These are phyloP conservation scores for Candida gigantensis DNA, from an alignment of 1,139 yeast species.

Conservation along the genomic window DNA sequence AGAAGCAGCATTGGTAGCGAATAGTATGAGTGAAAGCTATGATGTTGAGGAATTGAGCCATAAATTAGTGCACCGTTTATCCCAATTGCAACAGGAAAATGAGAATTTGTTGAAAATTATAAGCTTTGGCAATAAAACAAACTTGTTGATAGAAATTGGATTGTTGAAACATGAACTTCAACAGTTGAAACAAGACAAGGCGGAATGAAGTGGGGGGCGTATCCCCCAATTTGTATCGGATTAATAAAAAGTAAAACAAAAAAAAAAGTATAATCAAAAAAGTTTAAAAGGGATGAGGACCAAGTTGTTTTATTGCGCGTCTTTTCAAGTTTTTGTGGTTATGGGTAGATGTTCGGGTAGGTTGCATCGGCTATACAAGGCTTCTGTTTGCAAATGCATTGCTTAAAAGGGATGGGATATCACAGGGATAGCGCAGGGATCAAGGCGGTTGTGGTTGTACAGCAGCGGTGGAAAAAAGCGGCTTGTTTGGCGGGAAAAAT, in stretches of 20 bases:
- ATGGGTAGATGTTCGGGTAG: too few species aligned
- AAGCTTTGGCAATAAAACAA: conserved; percentile 71
- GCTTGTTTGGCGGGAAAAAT: too few species aligned
- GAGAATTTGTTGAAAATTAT: conserved; percentile 68
- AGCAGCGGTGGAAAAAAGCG: too few species aligned
- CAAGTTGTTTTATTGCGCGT: too few species aligned
- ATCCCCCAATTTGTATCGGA: not conserved
- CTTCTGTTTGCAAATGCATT: too few species aligned
- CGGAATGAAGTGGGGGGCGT: conserved; percentile 1
- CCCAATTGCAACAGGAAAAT: conserved; percentile 67
- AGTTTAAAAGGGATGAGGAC: too few species aligned
- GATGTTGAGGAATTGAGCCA: conserved; percentile 81
- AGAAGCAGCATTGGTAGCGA: conserved; percentile 56
- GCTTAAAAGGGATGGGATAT: too few species aligned
- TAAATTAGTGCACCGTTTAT: conserved; percentile 65
- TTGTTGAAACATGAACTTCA: conserved; percentile 40
- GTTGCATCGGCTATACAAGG: too few species aligned
- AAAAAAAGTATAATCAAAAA: too few species aligned
- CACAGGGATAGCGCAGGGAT: too few species aligned
- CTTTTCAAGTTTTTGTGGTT: too few species aligned
- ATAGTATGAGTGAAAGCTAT: conserved; percentile 28
- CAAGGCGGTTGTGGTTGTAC: too few species aligned
- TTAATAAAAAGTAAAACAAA: not conserved
- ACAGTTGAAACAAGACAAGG: conserved; percentile 16
- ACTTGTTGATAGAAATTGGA: conserved; percentile 68